Conservation (phyloP, 164 flowering plant genomes). For the Magnolia sinica region DNA sequence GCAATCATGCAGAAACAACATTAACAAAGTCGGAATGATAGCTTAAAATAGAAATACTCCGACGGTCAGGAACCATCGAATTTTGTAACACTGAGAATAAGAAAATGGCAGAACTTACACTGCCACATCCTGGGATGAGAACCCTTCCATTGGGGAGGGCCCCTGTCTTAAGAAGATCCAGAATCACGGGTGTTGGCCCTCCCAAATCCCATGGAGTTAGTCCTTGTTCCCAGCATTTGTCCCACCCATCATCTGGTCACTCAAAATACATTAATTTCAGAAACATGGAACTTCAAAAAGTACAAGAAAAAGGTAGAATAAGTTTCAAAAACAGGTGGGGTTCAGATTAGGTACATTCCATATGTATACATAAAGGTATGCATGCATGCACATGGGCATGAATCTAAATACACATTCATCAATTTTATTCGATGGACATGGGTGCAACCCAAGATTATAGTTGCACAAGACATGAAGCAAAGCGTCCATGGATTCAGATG, state of each 20-base stretch:
- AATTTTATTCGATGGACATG: no score
- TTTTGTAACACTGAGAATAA: background rate
- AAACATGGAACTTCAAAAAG: background rate
- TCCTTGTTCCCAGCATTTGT: constrained; percentile 65
- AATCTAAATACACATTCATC: background rate
- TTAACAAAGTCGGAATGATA: background rate
- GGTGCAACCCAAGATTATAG: no score
- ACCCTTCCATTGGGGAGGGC: constrained; percentile 66
- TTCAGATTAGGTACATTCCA: background rate
- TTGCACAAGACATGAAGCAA: no score
- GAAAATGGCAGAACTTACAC: constrained; percentile 33
- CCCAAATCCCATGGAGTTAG: constrained; percentile 85
- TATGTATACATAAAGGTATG: background rate
- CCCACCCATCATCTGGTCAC: constrained; percentile 64
- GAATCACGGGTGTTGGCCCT: constrained; percentile 58
- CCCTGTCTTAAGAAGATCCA: constrained; percentile 56
- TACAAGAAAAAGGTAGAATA: background rate
- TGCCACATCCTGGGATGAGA: constrained; percentile 86
- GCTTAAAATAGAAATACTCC: background rate
- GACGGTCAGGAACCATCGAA: background rate
- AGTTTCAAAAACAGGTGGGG: background rate
- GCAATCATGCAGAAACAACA: background rate
- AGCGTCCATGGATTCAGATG: no score
- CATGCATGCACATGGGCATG: background rate
- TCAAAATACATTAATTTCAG: background rate